phyloP scores from a whole-genome alignment of 2,329 filamentous ascomycete species.

The Graphilbum fragrans region DNA sequence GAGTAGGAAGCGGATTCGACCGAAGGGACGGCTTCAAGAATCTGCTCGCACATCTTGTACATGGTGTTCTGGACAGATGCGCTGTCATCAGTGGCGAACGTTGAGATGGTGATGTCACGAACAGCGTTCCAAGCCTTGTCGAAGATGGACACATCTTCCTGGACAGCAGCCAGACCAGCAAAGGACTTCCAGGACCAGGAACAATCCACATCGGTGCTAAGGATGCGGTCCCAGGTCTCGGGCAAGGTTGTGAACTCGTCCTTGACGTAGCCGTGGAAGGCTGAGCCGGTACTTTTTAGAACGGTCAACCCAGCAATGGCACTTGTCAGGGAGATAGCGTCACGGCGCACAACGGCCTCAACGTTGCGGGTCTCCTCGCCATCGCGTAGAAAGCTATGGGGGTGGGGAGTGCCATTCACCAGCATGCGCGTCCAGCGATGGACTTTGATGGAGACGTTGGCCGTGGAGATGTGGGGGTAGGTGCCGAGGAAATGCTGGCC shows the following conservation, averaged over 20 bases:
- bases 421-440: slow-evolving; percentile 88
- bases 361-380: slow-evolving; percentile 79
- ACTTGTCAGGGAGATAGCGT: slow-evolving; percentile 65
- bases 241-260: slow-evolving; percentile 87
- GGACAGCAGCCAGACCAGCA: slow-evolving; percentile 52
- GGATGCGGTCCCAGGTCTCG: slow-evolving; percentile 89
- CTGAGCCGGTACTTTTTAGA: slow-evolving; percentile 90
- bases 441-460: slow-evolving; percentile 69
- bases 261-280: slow-evolving; percentile 87
- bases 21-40: slow-evolving; percentile 62
- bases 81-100: slow-evolving; percentile 81
- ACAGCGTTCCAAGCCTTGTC: slow-evolving; percentile 67
- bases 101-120: slow-evolving; percentile 77
- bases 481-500: slow-evolving; percentile 79
- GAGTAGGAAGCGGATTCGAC: slow-evolving; percentile 67
- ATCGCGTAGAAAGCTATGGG: slow-evolving; percentile 89
- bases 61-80: slow-evolving; percentile 94
- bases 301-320: slow-evolving; percentile 74
- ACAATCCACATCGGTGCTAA: slow-evolving; percentile 85
- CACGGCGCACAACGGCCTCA: slow-evolving; percentile 56
- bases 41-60: slow-evolving; percentile 95
- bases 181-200: slow-evolving; percentile 78
- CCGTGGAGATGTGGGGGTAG: slow-evolving; percentile 78
- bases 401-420: slow-evolving; percentile 79
- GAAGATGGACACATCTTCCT: slow-evolving; percentile 53